Evolutionary conservation across 169 alveolate species (phyloP), one percentile per base, ranked within the genome.

Genomic region (Plasmodium inui): DNA sequence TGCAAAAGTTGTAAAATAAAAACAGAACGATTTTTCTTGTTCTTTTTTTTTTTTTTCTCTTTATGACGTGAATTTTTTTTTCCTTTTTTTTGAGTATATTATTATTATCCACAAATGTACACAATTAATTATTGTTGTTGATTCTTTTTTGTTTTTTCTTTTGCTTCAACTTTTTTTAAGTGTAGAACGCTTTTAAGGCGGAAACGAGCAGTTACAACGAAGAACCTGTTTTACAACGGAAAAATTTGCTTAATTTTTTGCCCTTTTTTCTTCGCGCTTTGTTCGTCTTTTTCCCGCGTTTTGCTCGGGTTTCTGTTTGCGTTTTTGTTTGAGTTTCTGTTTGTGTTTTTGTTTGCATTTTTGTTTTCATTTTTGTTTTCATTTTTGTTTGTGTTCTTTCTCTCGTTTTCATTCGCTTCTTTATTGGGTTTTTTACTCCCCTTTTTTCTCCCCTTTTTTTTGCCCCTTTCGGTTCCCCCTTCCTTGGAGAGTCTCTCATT

Each of bases 1-100:
- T 83, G 92, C 92, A 55, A 71, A 8, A 19, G 92, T 71, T 83
- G 74, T 67, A 83, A 67, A 37, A 82, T 17, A 82, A 83, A 83
- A 83, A 22, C 39, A 67, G 83, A 70, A 55, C 44, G 39, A 71
- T 67, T 83, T 83, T 41, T 22, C 17, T 83, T 83, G 70, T 61
- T 83, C 22, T 83, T 39, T 81, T 37, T 84, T 84, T 70, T 41
- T 17, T 74, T 82, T 82, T 82, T 82, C 55, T 32, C 26, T 32
- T 76, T 76, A 2, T 76, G 37, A n/a, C 46, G 19, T 76, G 53
- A 50, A 50, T 12, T 12, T 50, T 50, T 50, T 50, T 50, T 50
- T 50, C 14, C 22, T 8, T 50, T 17, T 50, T 50, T 50, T 12
- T 14, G 61, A 14, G 61, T 50, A 50, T 12, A 50, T 17, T 50